phyloP scores from a whole-genome alignment of 352 stramenopile species.

The Elongisporangium undulatum region DNA sequence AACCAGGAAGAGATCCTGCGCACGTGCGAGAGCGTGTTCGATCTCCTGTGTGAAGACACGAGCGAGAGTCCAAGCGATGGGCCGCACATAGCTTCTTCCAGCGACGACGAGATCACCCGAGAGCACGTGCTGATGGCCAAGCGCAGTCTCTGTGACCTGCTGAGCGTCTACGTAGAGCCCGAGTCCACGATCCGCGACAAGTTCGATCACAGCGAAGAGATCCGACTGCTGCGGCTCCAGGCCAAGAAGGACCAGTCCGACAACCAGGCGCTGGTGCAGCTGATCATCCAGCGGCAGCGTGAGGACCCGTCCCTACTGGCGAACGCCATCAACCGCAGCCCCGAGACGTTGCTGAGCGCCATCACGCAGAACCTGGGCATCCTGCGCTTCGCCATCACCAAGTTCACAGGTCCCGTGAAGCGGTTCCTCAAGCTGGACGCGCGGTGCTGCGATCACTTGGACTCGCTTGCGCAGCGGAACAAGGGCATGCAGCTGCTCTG shows the following conservation, averaged over 20 bases:
- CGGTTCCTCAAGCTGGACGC: slow-evolving; percentile 56
- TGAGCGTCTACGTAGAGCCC: slow-evolving; percentile 37
- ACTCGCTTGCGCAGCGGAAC: slow-evolving; percentile 39
- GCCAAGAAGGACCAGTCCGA: slow-evolving; percentile 14
- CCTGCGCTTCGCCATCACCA: slow-evolving; percentile 62
- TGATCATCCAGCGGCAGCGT: slow-evolving; percentile 45
- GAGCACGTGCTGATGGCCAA: slow-evolving; percentile 16
- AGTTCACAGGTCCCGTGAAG: slow-evolving; percentile 63
- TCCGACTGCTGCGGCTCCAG: slow-evolving; percentile 16
- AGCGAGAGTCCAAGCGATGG: neutral
- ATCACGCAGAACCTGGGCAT: slow-evolving; percentile 64
- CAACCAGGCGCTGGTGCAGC: slow-evolving; percentile 29
- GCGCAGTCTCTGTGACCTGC: slow-evolving; percentile 28
- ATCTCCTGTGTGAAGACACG: slow-evolving; percentile 41
- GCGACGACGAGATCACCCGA: neutral
- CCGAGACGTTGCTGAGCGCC: slow-evolving; percentile 59
- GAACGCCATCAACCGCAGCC: slow-evolving; percentile 53
- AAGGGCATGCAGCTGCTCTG: slow-evolving; percentile 62
- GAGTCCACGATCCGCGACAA: slow-evolving; percentile 41
- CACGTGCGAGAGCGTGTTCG: slow-evolving; percentile 54
- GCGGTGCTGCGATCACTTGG: slow-evolving; percentile 49
- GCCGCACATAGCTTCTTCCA: neutral
- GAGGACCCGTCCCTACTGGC: slow-evolving; percentile 54
- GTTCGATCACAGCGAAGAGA: slow-evolving; percentile 33
- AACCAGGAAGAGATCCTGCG: slow-evolving; percentile 24